These are phyloP conservation scores for Musa beccarii DNA, from an alignment of 176 grass and related monocot genomes.

Conservation along the genomic window DNA sequence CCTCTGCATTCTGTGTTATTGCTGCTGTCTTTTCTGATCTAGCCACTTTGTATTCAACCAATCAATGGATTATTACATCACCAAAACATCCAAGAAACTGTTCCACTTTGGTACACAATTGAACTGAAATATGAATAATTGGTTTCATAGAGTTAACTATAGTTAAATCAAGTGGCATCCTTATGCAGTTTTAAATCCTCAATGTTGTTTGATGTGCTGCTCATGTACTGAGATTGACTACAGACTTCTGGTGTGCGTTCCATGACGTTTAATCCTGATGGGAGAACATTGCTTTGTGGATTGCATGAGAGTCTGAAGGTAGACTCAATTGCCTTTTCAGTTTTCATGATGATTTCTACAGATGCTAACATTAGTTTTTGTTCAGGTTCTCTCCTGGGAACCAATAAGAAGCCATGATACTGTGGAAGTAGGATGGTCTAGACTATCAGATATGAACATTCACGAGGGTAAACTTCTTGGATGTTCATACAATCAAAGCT, in stretches of 20 bases:
- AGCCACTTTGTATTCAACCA: neutral
- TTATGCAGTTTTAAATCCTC: neutral
- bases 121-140: neutral
- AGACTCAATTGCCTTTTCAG: conserved; percentile 6
- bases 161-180: too few species aligned
- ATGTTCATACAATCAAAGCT: conserved; percentile 98
- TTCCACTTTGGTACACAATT: neutral
- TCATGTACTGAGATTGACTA: conserved; percentile 15
- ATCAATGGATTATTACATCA: neutral
- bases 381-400: conserved; percentile 90
- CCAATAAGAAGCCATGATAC: conserved; percentile 83
- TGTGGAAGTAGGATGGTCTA: conserved; percentile 95
- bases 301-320: conserved; percentile 96
- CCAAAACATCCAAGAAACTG: neutral
- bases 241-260: conserved; percentile 82
- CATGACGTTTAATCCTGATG: conserved; percentile 94
- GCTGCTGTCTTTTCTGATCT: neutral
- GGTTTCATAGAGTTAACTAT: neutral
- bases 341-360: conserved; percentile 1
- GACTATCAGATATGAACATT: conserved; percentile 84
- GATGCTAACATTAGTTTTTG: conserved; percentile 21
- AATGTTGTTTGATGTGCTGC: neutral
- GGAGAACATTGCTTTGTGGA: conserved; percentile 80
- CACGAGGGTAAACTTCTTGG: conserved; percentile 98
- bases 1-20: neutral